Evolutionary conservation across 2,329 filamentous ascomycete genomes (phyloP).

Genomic region (Sporothrix brunneoviolacea): DNA sequence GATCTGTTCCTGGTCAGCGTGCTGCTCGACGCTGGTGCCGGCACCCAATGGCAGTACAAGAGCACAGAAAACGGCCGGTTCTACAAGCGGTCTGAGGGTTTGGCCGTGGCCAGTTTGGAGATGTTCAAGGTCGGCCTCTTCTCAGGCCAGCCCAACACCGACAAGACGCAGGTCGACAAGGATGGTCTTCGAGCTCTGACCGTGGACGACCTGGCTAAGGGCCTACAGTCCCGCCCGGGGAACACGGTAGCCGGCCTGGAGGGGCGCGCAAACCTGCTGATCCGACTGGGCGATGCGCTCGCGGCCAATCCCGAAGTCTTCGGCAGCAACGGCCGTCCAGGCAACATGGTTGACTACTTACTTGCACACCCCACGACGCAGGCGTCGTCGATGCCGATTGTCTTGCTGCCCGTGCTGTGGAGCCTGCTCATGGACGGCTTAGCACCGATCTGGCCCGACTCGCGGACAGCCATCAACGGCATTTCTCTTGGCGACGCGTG

Average conservation of each 20-base stretch:
- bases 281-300: conserved; percentile 68
- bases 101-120: conserved; percentile 69
- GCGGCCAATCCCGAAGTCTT: conserved; percentile 73
- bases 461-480: conserved; percentile 80
- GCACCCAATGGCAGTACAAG: conserved; percentile 86
- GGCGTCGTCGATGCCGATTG: conserved; percentile 79
- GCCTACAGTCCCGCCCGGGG: conserved; percentile 72
- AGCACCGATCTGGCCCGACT: conserved; percentile 79
- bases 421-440: conserved; percentile 82
- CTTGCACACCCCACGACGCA: conserved; percentile 85
- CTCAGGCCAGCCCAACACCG: conserved; percentile 64
- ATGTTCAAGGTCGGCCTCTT: conserved; percentile 94
- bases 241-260: conserved; percentile 82
- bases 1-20: conserved; percentile 58
- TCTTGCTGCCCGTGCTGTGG: conserved; percentile 85
- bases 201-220: conserved; percentile 66
- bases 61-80: conserved; percentile 78
- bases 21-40: conserved; percentile 68
- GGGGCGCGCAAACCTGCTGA: conserved; percentile 72
- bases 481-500: conserved; percentile 88
- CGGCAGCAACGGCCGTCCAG: conserved; percentile 74
- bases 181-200: conserved; percentile 69
- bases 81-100: conserved; percentile 80
- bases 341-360: conserved; percentile 95
- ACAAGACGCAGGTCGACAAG: conserved; percentile 87